Evolutionary conservation across 768 basidiomycete genomes (phyloP), one percentile per base, ranked within the genome.

Genomic region (Mrakia blollopis): DNA sequence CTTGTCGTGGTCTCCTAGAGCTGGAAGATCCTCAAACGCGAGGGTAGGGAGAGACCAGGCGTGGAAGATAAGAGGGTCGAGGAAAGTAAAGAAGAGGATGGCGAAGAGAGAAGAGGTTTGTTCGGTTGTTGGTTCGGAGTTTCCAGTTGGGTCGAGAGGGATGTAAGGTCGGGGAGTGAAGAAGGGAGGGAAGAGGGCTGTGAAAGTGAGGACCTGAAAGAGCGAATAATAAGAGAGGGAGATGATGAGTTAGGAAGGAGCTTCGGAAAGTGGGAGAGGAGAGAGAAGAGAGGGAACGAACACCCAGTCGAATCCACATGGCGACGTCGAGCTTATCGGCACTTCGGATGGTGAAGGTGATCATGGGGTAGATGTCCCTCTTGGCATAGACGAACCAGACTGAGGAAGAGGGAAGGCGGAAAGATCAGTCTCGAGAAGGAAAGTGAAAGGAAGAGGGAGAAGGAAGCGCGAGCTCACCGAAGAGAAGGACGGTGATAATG

Each of bases 1-100:
- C 35, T 79, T 63, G 69, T 83, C 83, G 68, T 86, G 85, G 78
- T 89, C 89, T 1, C 88, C 86, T 30, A 83, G 80, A 2, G 85
- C 85, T 14, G 88, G 88, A 0, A 85, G 80, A 16, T 82, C 80
- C 6, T 85, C 83, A 71, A 82, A 83, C 13, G 83, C 81, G 71
- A 85, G 76, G 0, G 81, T 65, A 39, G 83, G 80, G 6, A 60
- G 39, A 30, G 41, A 13, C 68, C 81, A 82, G 21, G 83, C 83
- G 69, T 81, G 81, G 79, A 80, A 80, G 61, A 84, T 80, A 62
- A 85, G 61, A 6, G 79, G 79, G 44, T 80, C 79, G 50, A 82
- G 37, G 80, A 78, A 25, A 70, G 54, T 37, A 76, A 72, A 62
- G 69, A 79, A 52, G 65, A 75, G 13, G 57, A 74, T 10, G 13